Percentiles rank a stretch among this genome's conserved stretches.
Conservation (phyloP, 352 stramenopile genomes). For the Phytophthora tentaculata region DNA sequence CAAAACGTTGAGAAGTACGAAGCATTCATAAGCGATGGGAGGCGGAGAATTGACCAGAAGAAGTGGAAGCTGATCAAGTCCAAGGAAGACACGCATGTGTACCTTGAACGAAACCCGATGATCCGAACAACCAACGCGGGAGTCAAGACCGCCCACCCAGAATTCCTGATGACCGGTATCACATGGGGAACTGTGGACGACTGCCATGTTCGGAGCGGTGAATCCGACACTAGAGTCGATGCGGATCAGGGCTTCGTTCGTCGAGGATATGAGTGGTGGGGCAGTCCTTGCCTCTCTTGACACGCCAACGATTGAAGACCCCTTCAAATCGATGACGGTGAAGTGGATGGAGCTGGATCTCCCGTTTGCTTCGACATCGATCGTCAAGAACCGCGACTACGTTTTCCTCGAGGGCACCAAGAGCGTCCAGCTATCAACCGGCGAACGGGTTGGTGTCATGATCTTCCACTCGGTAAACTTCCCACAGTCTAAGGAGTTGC, state of each 20-base stretch:
- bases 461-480: constrained; percentile 58
- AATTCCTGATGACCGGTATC: constrained; percentile 39
- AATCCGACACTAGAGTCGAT: constrained; percentile 46
- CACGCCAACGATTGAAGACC: constrained; percentile 47
- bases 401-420: constrained; percentile 47
- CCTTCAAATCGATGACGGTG: constrained; percentile 45
- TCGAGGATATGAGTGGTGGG: constrained; percentile 51
- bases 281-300: constrained; percentile 49
- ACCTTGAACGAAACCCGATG: constrained; percentile 32
- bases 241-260: constrained; percentile 49
- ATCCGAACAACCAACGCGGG: constrained; percentile 6
- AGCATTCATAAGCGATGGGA: constrained; percentile 24
- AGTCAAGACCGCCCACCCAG: constrained; percentile 16
- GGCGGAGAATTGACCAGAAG: constrained; percentile 34
- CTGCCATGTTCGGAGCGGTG: constrained; percentile 47
- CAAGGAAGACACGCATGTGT: constrained; percentile 34
- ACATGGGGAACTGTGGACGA: constrained; percentile 48
- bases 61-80: constrained; percentile 48
- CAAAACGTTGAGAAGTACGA: constrained; percentile 50
- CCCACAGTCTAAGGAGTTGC: constrained; percentile 43
- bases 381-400: constrained; percentile 51
- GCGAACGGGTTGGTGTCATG: constrained; percentile 54
- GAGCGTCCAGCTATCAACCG: constrained; percentile 32
- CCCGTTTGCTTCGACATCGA: constrained; percentile 31
- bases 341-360: constrained; percentile 51